Evolutionary conservation across 768 basidiomycete genomes (phyloP).

Genomic region (Naganishia vaughanmartiniae): DNA sequence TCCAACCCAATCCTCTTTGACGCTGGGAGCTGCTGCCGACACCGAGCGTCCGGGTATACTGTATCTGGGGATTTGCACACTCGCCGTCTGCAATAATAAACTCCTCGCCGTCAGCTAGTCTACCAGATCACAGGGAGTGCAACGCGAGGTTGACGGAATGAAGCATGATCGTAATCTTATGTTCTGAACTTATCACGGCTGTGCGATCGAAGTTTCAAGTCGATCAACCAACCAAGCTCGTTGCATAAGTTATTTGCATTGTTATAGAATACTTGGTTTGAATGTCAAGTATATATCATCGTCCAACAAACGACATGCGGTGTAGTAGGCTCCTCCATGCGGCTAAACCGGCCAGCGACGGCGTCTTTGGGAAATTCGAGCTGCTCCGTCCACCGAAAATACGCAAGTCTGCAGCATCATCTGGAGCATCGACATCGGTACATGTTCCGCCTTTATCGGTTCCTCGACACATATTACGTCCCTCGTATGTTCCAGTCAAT

Average conservation of each 20-base stretch:
- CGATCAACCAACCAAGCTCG: background rate
- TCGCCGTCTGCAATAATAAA: background rate
- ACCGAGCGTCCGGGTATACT: background rate
- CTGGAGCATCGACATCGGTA: background rate
- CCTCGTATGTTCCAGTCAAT: conserved; percentile 58
- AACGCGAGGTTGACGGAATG: background rate
- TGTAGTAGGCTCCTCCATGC: background rate
- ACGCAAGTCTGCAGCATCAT: background rate
- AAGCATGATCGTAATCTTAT: background rate
- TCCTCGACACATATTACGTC: conserved; percentile 60
- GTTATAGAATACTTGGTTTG: background rate
- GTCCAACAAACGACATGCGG: background rate
- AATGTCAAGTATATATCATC: background rate
- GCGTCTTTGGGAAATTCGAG: conserved; percentile 24
- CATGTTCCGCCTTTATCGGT: conserved; percentile 51
- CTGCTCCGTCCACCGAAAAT: conserved; percentile 23
- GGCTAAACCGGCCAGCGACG: conserved; percentile 4
- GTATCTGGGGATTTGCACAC: background rate
- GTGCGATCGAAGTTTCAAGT: background rate
- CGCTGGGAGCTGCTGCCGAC: background rate
- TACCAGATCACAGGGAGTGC: background rate
- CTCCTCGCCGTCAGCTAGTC: background rate
- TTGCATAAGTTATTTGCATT: background rate
- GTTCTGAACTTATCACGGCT: background rate
- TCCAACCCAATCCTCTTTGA: background rate